These are phyloP conservation scores for Nannochloris sp. DNA, from an alignment of 139 green algal genomes.

Conservation along the genomic window DNA sequence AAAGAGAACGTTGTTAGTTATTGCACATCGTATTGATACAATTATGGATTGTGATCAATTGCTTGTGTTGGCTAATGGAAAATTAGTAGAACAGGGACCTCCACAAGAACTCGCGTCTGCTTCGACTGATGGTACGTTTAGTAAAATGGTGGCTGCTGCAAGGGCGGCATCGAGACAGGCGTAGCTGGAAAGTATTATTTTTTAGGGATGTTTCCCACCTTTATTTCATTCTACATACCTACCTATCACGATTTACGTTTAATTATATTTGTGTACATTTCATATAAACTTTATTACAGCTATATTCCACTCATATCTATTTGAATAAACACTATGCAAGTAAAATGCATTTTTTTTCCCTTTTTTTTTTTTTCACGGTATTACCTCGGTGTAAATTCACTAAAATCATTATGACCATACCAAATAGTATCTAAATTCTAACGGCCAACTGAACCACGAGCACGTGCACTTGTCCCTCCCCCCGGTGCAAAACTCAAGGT, in stretches of 20 bases:
- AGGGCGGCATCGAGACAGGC: background rate
- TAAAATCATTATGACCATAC: too few species aligned
- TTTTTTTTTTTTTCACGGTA: too few species aligned
- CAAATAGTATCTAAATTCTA: too few species aligned
- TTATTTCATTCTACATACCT: background rate
- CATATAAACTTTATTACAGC: background rate
- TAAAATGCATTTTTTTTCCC: too few species aligned
- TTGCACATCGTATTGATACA: conserved; percentile 72
- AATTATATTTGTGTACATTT: background rate
- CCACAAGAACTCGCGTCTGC: conserved; percentile 48
- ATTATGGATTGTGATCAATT: conserved; percentile 81
- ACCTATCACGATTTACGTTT: background rate
- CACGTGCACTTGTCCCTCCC: too few species aligned
- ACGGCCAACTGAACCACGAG: too few species aligned
- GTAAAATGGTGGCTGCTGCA: background rate
- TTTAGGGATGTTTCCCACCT: background rate
- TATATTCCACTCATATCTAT: background rate
- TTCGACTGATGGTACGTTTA: background rate
- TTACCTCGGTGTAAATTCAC: too few species aligned
- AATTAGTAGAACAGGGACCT: conserved; percentile 57
- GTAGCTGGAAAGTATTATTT: background rate
- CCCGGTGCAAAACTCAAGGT: too few species aligned
- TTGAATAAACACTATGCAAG: too few species aligned
- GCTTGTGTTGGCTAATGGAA: conserved; percentile 62
- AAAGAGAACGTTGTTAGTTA: conserved; percentile 67